Base-by-base conservation (phyloP, 129 eudicot species). In the Gnaphalium uliginosum region DNA sequence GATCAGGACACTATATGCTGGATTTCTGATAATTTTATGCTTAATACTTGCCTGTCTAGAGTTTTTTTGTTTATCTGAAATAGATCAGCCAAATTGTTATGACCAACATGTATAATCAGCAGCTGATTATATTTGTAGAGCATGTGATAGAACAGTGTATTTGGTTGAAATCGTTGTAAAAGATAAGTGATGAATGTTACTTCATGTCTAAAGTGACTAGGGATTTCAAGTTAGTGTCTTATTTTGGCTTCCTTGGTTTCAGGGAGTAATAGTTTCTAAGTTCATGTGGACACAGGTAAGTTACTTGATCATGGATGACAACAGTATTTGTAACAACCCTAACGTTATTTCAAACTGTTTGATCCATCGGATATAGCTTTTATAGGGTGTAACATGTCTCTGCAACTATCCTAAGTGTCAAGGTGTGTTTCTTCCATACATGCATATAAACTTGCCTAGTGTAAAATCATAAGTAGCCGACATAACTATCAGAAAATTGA, bases 241-340 rank as follows among this genome's bases (percentile, higher is more conserved):
- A 39, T 56, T 17, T 60, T 11, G 39, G 26, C 48, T 60, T 73
- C 26, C n/a, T 39, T 73, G 10, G 68, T 43, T 13, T 43, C 5
- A 14, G 13, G 17, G 24, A 23, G 17, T n/a, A 35, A 9, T 30
- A 5, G 25, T 46, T 56, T 60, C 19, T 30, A 43, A 24, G 17
- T 39, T 73, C 58, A 59, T 39, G 43, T 23, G 77, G 19, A 33
- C 57, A 71, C 19, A 17, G 22, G 56, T 22, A 37, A 72, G 14
- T 30, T 71, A 72, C 33, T 58, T 35, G 24, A 72, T 33, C 48
- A 19, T 72, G 67, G 53, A 53, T 56, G 76, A 54, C 32, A 6
- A 73, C 68, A 35, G 32, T 19, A 10, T 21, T 8, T 13, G 29
- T 33, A 56, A 72, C 57, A 58, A 23, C 58, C 27, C 17, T 2